A percentile compares a stretch with the other conserved stretches of the same genome.
These are phyloP conservation scores for Rosa rugosa DNA, from an alignment of 306 rosid species.

Conservation along the genomic window DNA sequence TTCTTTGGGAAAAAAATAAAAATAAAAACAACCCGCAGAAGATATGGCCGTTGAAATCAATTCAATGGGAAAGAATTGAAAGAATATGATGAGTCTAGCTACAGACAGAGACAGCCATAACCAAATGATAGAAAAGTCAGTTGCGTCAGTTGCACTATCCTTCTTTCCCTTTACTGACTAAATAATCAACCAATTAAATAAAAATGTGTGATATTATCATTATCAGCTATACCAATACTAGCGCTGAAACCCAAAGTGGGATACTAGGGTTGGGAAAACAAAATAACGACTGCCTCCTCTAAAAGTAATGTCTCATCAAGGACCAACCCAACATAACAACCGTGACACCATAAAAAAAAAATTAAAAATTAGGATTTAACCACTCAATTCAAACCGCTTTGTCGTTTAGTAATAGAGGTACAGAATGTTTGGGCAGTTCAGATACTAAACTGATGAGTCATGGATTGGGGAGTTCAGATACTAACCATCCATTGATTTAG, in stretches of 20 bases:
- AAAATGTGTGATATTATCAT: background rate
- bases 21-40: background rate
- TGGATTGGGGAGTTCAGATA: no score
- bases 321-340: background rate
- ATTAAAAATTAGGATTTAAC: background rate
- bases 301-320: background rate
- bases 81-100: background rate
- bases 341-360: background rate
- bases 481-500: background rate
- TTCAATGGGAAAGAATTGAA: background rate
- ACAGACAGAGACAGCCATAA: background rate
- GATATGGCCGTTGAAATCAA: background rate
- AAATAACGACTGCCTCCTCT: background rate
- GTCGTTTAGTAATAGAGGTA: background rate
- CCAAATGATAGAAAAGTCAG: background rate
- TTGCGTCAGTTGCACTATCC: background rate
- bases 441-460: no score
- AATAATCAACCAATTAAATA: background rate
- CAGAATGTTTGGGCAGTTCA: background rate
- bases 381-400: background rate
- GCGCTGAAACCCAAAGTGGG: background rate
- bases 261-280: background rate
- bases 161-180: background rate
- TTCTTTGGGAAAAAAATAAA: background rate
- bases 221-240: background rate